phyloP scores from a whole-genome alignment of 495 filamentous ascomycete species.

The Aspergillus nanangensis region DNA sequence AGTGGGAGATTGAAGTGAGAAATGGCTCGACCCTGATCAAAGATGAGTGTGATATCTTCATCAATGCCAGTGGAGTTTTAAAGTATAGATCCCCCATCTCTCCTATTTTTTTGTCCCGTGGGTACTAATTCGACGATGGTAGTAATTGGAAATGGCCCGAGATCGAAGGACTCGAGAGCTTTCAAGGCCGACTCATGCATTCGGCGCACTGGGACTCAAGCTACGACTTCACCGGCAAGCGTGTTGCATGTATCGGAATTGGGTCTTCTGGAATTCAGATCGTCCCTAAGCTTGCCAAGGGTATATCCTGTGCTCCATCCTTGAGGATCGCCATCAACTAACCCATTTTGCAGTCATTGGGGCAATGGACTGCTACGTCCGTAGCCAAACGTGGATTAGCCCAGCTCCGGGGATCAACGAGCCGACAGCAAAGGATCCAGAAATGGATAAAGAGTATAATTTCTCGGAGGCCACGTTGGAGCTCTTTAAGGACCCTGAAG shows the following conservation, averaged over 20 bases:
- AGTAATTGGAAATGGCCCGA: conserved; percentile 7
- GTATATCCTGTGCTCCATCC: not conserved
- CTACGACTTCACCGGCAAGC: conserved; percentile 4
- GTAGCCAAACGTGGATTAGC: conserved; percentile 5
- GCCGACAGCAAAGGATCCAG: conserved; percentile 3
- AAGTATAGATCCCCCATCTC: conserved; percentile 19
- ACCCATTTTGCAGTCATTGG: not conserved
- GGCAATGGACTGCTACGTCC: conserved; percentile 5
- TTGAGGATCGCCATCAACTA: no score
- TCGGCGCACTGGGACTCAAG: conserved; percentile 3
- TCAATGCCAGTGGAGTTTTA: conserved; percentile 45
- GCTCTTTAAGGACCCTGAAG: conserved; percentile 3
- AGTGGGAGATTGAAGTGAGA: conserved; percentile 41
- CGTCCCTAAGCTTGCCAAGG: conserved; percentile 2
- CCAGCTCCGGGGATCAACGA: conserved; percentile 5
- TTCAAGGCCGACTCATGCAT: conserved; percentile 1
- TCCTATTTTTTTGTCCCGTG: not conserved
- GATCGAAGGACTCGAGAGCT: conserved; percentile 1
- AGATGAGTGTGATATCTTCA: conserved; percentile 35
- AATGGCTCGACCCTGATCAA: conserved; percentile 20
- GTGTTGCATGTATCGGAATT: conserved; percentile 2
- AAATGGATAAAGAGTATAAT: conserved; percentile 6
- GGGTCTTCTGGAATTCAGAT: conserved; percentile 6
- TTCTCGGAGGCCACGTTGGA: not conserved
- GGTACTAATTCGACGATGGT: not conserved